Evolutionary conservation across 2,329 filamentous ascomycete genomes (phyloP), one percentile per base, ranked within the genome.

Genomic region (Ophiostoma quercus): DNA sequence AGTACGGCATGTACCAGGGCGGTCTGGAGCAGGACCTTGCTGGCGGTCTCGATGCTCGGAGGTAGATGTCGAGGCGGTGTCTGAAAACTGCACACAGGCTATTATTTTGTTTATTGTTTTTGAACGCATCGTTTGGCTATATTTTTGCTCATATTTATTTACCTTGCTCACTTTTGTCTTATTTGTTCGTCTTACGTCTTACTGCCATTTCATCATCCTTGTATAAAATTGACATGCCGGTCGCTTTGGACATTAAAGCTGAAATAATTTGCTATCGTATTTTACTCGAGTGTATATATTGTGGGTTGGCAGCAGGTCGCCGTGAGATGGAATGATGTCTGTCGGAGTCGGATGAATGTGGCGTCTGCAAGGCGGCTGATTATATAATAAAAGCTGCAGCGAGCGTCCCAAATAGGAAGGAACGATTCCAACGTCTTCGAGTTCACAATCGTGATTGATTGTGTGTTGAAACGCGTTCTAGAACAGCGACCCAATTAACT

Each of bases 1-100:
- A 88, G 76, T 87, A 87, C 74, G 77, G 80, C 39, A 77, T 79
- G 66, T 81, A 82, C 47, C 78, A 80, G 63, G 80, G 80, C 60
- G 83, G 82, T 4, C 80, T 89, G 25, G 87, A 89, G 78, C 84
- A 84, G 37, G 87, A 88, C 71, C 80, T 89, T 57, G 84, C 84
- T 39, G 65, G 22, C 22, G 65, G 65, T n/a, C 65, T 66, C 9
- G 65, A 66, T 29, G 22, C 62, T 8, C 32, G 65, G 16, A 41
- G 65, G 39, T 66, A 57, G 51, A 57, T 25, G n/a, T 57, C 9
- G 39, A 41, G 9, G 39, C 12, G 12, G 12, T 41, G 39, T 41
- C 12, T 41, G 39, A 41, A 41, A 41, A 9, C 39, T 41, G 9
- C 12, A 41, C 39, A 12, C 9, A 12, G 7, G 47, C 16, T 51